Evolutionary conservation across 2,329 filamentous ascomycete genomes (phyloP).

Genomic region (Neopestalotiopsis rosae): DNA sequence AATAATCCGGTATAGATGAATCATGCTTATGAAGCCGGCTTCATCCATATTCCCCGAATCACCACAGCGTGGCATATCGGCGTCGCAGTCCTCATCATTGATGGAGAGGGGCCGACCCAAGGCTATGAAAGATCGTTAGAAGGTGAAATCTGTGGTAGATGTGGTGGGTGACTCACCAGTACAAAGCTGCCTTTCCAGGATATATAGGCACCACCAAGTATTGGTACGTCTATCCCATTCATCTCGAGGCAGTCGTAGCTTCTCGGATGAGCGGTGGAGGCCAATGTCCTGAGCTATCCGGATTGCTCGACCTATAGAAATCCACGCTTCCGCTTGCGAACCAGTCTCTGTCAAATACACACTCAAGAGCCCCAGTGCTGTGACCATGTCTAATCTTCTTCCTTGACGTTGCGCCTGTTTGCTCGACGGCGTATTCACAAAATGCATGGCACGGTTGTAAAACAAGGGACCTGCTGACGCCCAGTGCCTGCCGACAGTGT

Average conservation of each 20-base stretch:
- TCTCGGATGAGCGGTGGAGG: slow-evolving; percentile 8
- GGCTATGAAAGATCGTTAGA: not conserved
- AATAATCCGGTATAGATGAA: slow-evolving; percentile 7
- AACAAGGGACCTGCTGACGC: not conserved
- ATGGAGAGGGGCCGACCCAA: slow-evolving; percentile 1
- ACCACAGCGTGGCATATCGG: not conserved
- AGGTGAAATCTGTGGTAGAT: not conserved
- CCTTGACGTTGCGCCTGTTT: not conserved
- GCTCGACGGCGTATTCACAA: not conserved
- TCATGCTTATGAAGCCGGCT: slow-evolving; percentile 10
- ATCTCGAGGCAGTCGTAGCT: not conserved
- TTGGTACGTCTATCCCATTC: not conserved
- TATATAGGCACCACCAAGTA: slow-evolving; percentile 11
- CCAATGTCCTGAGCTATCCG: slow-evolving; percentile 12
- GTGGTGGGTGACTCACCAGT: not conserved
- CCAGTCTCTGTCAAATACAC: slow-evolving; percentile 9
- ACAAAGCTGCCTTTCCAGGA: slow-evolving; percentile 9
- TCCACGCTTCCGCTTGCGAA: slow-evolving; percentile 11
- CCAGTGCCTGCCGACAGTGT: not conserved
- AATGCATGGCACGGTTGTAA: slow-evolving; percentile 3
- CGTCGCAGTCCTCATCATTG: slow-evolving; percentile 9
- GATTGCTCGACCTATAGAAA: slow-evolving; percentile 5
- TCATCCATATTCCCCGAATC: not conserved
- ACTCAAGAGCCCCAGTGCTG: not conserved
- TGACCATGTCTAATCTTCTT: not conserved